phyloP scores from a whole-genome alignment of 495 filamentous ascomycete species.

The Lichina pygmaea region DNA sequence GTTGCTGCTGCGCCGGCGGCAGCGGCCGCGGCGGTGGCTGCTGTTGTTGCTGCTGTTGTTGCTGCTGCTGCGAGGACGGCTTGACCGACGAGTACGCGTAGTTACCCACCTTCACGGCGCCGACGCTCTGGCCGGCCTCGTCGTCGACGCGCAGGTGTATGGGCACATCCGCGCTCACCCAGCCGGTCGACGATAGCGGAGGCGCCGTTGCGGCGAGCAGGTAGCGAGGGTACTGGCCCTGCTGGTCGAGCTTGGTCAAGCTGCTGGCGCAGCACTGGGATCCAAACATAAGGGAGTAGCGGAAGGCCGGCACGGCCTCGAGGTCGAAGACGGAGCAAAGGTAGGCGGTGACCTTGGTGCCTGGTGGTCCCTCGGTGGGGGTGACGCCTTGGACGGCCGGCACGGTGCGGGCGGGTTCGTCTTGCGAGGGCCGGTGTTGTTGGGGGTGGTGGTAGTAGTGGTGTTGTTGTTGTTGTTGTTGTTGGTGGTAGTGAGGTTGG shows the following conservation, averaged over 20 bases:
- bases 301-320: conserved; percentile 24
- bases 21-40: too few species aligned
- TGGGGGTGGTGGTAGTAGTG: not conserved
- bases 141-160: conserved; percentile 46
- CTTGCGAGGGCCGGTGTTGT: not conserved
- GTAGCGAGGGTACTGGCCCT: conserved; percentile 33
- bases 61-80: too few species aligned
- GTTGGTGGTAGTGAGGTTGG: too few species aligned
- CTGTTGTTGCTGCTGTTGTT: too few species aligned
- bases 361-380: conserved; percentile 37
- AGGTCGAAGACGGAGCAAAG: conserved; percentile 49
- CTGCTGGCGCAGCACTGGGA: conserved; percentile 35
- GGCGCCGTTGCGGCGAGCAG: conserved; percentile 48
- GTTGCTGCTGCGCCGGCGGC: too few species aligned
- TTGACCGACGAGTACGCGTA: conserved; percentile 32
- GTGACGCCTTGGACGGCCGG: conserved; percentile 14
- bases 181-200: conserved; percentile 35
- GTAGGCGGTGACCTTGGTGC: conserved; percentile 42
- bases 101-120: conserved; percentile 38
- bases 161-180: conserved; percentile 38
- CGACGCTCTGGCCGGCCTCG: conserved; percentile 29
- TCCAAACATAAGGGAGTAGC: conserved; percentile 49
- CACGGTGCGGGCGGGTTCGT: not conserved
- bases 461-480: too few species aligned
- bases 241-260: conserved; percentile 30